Evolutionary conservation across 1,139 yeast species (phyloP), one percentile per base, ranked within the genome.

Genomic region (Taiozyma sp.): DNA sequence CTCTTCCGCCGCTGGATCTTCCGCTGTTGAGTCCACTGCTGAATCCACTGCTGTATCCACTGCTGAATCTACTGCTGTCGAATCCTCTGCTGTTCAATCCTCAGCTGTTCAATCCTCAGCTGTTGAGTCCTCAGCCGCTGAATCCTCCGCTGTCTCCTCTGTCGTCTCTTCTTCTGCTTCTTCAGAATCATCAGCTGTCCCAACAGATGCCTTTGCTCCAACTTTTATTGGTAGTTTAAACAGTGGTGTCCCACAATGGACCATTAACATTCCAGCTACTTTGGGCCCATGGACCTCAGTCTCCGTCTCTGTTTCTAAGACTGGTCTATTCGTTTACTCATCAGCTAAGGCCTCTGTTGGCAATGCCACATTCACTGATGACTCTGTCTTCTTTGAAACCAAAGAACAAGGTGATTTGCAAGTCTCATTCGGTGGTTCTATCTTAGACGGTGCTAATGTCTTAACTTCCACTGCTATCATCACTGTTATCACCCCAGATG

Each of bases 211-310:
- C 27, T 2, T 5, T 24, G 12, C 22, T 36, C 12, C n/a, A 2
- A 3, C 8, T 3, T 24, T 24, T 1, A 3, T 12, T 3, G 45
- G 45, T 30, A 12, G 28, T 2, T 14, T 43, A 4, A n/a, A 16
- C 16, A 13, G 22, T 4, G 45, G 45, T 43, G 23, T 19, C 39
- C 45, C 45, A 30, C 27, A 44, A 22, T 48, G 50, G 50, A 32
- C 10, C 7, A 3, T 39, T 4, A 9, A 32, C 4, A 19, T 48
- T 32, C 50, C 47, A 39, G 40, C 27, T 13, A 30, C 16, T 9
- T 9, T 48, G 4, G 50, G 50, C 23, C 47, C 46, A 38, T 48
- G 47, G 47, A 24, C 23, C 30, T 27, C 38, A 24, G 45, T 43
- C 30, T 13, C 43, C 14, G 19, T 50, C 4, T 13, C 34, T 19